These are phyloP conservation scores for Saprolegnia parasitica DNA, from an alignment of 352 stramenopile species.

Conservation along the genomic window DNA sequence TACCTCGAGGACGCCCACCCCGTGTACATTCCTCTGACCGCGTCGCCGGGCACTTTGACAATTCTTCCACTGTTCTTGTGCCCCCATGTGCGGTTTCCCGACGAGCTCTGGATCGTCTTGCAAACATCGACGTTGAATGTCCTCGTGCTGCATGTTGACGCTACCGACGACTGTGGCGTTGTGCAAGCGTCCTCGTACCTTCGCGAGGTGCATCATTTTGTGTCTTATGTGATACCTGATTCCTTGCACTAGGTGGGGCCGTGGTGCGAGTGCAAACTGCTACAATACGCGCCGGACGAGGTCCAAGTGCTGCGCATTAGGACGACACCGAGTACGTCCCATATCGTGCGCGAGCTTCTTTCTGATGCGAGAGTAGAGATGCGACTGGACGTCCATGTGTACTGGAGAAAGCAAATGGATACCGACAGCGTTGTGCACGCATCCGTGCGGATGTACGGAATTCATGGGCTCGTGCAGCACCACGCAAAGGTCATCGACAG, in stretches of 20 bases:
- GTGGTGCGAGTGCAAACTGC: background rate
- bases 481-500: too few relatives aligned
- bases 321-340: too few relatives aligned
- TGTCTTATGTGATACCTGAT: background rate
- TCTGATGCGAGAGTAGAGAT: too few relatives aligned
- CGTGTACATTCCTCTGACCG: background rate
- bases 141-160: background rate
- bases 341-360: too few relatives aligned
- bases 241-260: background rate
- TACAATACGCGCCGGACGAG: background rate
- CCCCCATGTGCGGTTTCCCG: background rate
- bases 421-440: too few relatives aligned
- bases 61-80: slow-evolving; percentile 9
- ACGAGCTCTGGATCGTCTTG: background rate
- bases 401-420: too few relatives aligned
- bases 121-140: background rate
- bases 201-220: background rate
- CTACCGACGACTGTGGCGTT: background rate
- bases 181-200: background rate
- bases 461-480: too few relatives aligned
- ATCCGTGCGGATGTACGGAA: too few relatives aligned
- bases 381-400: too few relatives aligned
- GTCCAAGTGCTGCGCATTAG: background rate
- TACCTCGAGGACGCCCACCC: background rate
- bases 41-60: background rate